Base-by-base conservation (phyloP, 2,329 filamentous ascomycete species). In the Beauveria brongniartii region DNA sequence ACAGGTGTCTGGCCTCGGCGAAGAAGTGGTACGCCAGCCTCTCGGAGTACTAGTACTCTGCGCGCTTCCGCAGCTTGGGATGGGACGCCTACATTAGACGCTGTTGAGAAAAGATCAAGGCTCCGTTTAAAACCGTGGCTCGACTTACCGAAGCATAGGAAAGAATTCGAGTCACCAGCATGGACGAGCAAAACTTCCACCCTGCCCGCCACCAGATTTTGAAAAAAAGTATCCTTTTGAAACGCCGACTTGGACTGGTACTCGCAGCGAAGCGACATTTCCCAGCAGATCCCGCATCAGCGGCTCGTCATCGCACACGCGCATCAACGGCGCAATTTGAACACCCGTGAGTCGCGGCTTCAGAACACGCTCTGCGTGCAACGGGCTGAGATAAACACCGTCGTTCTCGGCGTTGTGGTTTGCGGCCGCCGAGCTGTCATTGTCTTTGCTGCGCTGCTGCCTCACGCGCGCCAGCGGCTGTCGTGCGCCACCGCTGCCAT, bases 1-100 rank as follows among this genome's bases (percentile, higher is more conserved):
- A 71, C 2, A 73, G 67, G 40, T 71, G 65, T 53, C 66, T 71
- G 14, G 71, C 68, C 61, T 74, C 72, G 54, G 68, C 69, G 12
- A 72, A 61, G 53, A 74, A 74, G 59, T 69, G 67, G 56, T 72
- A 73, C 1, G 65, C 64, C 12, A 73, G 61, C 9, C 62, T 70
- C 26, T 67, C 67, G 1, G 71, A 71, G 51, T 72, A 68, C 72
- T 71, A 74, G 40, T 66, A 71, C 60, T 70, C 68, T 14, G 67
- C 64, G 9, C 71, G 70, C 18, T 69, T 62, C 3, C 64, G 61
- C 9, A 72, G 61, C 1, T 66, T 66, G 5, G 65, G 66, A 43
- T 68, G 66, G 62, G 68, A 69, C 40, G 70, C 66, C 72, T 74
- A 0, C 2, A 52, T 37, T 5, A 37, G 5, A 37, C 5, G 5